These are phyloP conservation scores for Achaetomiella virescens DNA, from an alignment of 495 filamentous ascomycete genomes.

Conservation along the genomic window DNA sequence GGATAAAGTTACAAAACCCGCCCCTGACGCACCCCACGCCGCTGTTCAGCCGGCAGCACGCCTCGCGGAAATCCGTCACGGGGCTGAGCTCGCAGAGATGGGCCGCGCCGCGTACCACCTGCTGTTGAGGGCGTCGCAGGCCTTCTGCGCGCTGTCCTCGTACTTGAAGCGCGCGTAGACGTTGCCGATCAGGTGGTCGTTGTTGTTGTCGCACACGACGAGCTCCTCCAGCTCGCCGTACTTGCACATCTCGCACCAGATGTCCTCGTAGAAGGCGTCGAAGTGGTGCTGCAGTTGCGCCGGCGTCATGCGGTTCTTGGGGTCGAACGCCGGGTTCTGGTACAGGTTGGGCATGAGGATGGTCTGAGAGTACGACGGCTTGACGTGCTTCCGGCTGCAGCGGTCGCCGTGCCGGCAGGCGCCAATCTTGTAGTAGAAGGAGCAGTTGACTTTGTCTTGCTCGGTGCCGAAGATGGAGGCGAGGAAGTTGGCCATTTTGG, in stretches of 20 bases:
- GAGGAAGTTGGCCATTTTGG: constrained; percentile 83
- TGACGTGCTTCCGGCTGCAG: constrained; percentile 96
- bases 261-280: constrained; percentile 98
- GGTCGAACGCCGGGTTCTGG: constrained; percentile 97
- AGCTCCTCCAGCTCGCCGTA: constrained; percentile 87
- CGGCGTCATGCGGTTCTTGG: constrained; percentile 92
- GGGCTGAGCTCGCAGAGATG: constrained; percentile 94
- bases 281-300: constrained; percentile 97
- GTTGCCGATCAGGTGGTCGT: constrained; percentile 97
- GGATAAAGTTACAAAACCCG: constrained; percentile 99
- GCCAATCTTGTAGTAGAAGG: constrained; percentile 61
- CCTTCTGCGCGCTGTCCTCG: constrained; percentile 89
- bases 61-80: constrained; percentile 97
- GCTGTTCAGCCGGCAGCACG: constrained; percentile 88
- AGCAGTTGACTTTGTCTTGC: constrained; percentile 78
- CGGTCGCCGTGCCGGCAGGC: constrained; percentile 97
- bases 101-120: constrained; percentile 97
- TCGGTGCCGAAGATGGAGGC: constrained; percentile 99
- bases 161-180: constrained; percentile 99
- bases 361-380: constrained; percentile 95
- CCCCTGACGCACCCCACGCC: constrained; percentile 94
- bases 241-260: constrained; percentile 99
- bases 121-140: constrained; percentile 88
- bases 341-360: constrained; percentile 98
- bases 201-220: constrained; percentile 91